Evolutionary conservation across 192 early-diverging fungal genomes (phyloP), one percentile per base, ranked within the genome.

Genomic region (Piromyces finnis): DNA sequence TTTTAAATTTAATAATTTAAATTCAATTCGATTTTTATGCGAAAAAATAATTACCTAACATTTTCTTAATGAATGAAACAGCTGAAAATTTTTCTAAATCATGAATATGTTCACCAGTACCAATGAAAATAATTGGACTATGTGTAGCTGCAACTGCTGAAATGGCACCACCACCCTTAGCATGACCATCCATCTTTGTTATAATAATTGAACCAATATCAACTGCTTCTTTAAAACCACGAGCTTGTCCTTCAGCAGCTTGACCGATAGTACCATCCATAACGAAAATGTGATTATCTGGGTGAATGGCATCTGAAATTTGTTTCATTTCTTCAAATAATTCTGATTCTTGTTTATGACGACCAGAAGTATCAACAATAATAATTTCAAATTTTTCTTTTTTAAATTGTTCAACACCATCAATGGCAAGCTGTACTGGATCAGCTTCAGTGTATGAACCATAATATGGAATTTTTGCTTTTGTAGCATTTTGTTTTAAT

Each of bases 201-300:
- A 98, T 95, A 82, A 98, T 93, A 78, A 98, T 96, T 7, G 96
- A 97, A 79, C 97, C 97, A 78, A 98, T 93, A 77, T 95, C 88
- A 26, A 96, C 94, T 17, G 94, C 92, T 84, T 96, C 93, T 81
- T 94, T 93, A 81, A 98, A 98, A 39, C 95, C 96, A 80, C 89
- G 86, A 27, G 97, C 96, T 86, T 98, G 97, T 78, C 87, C 84
- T 81, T 98, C 96, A 9, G 96, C 97, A 12, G 97, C 96, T 86
- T 98, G 97, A 80, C 97, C 97, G 84, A 98, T 98, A 0, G 97
- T 95, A 59, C 94, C 97, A 84, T 98, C 97, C 96, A 98, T 97
- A 29, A 98, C 96, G 89, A 98, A 97, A 79, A 98, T 96, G 28
- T 92, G 92, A 84, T 94, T 91, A 83, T 97, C 90, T 12, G 97